Evolutionary conservation across 352 stramenopile species (phyloP).

Genomic region (Pythium vanterpoolii): DNA sequence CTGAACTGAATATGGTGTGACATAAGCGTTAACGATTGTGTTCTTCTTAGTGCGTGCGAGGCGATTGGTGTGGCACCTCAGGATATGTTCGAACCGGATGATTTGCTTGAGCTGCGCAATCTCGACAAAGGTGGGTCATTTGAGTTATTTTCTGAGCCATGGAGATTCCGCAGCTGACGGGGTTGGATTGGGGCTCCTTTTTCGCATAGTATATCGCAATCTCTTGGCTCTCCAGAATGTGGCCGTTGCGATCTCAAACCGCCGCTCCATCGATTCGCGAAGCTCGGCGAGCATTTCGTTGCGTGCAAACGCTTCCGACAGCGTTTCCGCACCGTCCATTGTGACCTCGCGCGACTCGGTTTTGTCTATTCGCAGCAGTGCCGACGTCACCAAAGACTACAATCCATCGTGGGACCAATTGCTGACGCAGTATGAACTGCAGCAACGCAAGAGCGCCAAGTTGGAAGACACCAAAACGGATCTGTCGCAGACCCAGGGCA

Average conservation of each 20-base stretch:
- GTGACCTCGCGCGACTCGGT: constrained; percentile 18
- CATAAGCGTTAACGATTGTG: background rate
- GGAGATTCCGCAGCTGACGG: background rate
- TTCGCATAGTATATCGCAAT: constrained; percentile 65
- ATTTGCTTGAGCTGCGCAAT: constrained; percentile 53
- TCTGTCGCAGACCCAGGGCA: constrained; percentile 35
- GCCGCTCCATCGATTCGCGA: constrained; percentile 76
- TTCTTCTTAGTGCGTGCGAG: constrained; percentile 52
- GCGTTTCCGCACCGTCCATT: constrained; percentile 8
- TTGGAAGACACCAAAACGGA: constrained; percentile 25
- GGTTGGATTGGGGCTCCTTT: background rate
- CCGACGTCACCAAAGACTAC: constrained; percentile 34
- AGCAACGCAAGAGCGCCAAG: constrained; percentile 51
- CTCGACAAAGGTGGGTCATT: constrained; percentile 58
- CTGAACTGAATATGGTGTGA: too few relatives aligned
- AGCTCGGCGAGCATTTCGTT: constrained; percentile 44
- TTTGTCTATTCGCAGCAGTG: constrained; percentile 37
- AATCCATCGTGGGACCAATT: constrained; percentile 60
- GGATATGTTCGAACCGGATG: constrained; percentile 70
- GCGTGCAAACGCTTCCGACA: constrained; percentile 3
- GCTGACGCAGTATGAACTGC: constrained; percentile 64
- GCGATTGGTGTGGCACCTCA: constrained; percentile 51
- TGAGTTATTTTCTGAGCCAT: background rate
- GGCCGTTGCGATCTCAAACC: constrained; percentile 67
- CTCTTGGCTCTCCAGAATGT: constrained; percentile 73